Evolutionary conservation across 768 basidiomycete genomes (phyloP), one percentile per base, ranked within the genome.

Genomic region (Lenzites betulinus): DNA sequence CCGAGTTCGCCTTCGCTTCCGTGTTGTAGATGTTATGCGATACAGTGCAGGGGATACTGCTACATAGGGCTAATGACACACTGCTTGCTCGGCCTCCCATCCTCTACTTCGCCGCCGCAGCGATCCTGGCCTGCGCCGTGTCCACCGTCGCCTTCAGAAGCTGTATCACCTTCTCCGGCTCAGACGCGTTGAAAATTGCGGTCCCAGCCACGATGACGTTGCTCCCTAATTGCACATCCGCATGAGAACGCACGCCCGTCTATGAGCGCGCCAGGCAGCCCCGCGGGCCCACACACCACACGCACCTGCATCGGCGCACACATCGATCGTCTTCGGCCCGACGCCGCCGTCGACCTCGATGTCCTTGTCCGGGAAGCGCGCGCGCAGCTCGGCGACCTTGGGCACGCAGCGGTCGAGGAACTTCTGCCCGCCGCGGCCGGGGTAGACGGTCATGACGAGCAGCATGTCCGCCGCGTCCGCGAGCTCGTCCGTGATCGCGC

Each of bases 341-440:
- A 99, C 90, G 39, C 97, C 97, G 33, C 97, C 97, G 72, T 99
- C 97, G 51, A 99, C 97, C 75, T 99, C 93, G 60, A 99, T 98
- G 70, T 98, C 93, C 74, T 92, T 97, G 58, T 89, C 79, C 6
- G 95, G 95, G 78, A 97, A 98, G 26, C 95, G 85, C 36, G 81
- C 79, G 16, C 97, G 89, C 58, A 98, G 86, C 71, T 97, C 93
- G 23, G 88, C 77, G 16, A 98, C 94, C 77, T 99, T 98, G 64
- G 90, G 87, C 26, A 98, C 86, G 71, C 95, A 98, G 66, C 90
- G 83, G 9, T 93, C 89, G 67, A 98, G 77, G 75, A 99, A 98
- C 74, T 96, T 98, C 73, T 99, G 97, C 3, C 97, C 97, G 30
- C 97, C 97, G 7, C 86, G 86, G 39, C 96, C 96, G 46, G 95